Conservation (phyloP, 768 basidiomycete species). For the Paxillus involutus region DNA sequence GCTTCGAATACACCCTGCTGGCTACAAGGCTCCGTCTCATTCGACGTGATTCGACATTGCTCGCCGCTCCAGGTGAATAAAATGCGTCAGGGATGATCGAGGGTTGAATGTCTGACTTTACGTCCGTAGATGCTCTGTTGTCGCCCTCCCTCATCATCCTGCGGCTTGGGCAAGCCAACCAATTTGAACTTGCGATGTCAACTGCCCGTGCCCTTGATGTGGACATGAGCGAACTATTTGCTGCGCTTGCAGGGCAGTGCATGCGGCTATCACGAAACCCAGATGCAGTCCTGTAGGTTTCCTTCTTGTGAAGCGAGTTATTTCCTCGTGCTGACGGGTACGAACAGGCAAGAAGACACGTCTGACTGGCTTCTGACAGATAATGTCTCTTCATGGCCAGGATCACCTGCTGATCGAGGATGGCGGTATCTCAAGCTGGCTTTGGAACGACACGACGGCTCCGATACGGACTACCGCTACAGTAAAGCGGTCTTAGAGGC, state of each 20-base stretch:
- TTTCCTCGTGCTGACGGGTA: constrained; percentile 4
- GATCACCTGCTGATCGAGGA: constrained; percentile 73
- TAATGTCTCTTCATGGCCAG: constrained; percentile 80
- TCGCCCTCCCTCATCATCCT: constrained; percentile 69
- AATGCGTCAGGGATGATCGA: constrained; percentile 7
- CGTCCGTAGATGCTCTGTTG: constrained; percentile 47
- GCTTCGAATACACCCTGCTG: constrained; percentile 74
- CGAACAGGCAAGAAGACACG: constrained; percentile 61
- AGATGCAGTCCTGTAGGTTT: constrained; percentile 57
- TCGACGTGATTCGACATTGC: constrained; percentile 59
- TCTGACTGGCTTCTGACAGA: constrained; percentile 85
- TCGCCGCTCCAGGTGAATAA: constrained; percentile 63
- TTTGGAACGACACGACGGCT: constrained; percentile 74
- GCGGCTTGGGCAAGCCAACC: constrained; percentile 73
- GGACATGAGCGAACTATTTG: constrained; percentile 88
- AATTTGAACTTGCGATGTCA: constrained; percentile 77
- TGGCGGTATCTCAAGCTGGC: constrained; percentile 87
- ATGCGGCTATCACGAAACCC: constrained; percentile 68
- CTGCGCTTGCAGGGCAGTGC: constrained; percentile 74
- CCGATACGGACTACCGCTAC: constrained; percentile 73
- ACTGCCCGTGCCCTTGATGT: constrained; percentile 74
- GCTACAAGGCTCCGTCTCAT: constrained; percentile 77
- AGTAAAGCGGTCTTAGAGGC: constrained; percentile 76
- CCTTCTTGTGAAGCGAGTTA: neutral
- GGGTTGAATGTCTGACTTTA: constrained; percentile 21